Conservation (phyloP, 2,329 filamentous ascomycete genomes). For the Lasiodiplodia hormozganensis region DNA sequence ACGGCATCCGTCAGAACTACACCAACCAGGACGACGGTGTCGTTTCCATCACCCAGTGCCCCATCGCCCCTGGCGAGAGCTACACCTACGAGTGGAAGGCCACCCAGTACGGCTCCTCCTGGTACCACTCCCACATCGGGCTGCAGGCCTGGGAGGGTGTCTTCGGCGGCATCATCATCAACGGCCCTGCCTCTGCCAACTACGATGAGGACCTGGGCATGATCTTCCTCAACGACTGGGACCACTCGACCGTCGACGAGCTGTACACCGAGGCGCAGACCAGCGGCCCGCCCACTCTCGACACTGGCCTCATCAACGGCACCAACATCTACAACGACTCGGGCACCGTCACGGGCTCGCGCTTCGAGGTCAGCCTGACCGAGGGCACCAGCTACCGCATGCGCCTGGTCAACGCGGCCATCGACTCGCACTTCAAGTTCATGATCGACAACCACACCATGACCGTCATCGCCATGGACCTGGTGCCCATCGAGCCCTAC, state of each 20-base stretch:
- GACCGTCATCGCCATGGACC: slow-evolving; percentile 53
- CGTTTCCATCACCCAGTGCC: slow-evolving; percentile 52
- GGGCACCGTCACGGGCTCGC: slow-evolving; percentile 28
- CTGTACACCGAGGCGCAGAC: slow-evolving; percentile 15
- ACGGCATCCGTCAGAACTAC: slow-evolving; percentile 65
- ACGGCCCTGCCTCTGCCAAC: slow-evolving; percentile 46
- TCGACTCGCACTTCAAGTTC: slow-evolving; percentile 42
- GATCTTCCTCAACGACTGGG: slow-evolving; percentile 52
- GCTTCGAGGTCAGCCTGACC: slow-evolving; percentile 43
- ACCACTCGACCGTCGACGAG: slow-evolving; percentile 28
- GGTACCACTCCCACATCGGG: slow-evolving; percentile 41
- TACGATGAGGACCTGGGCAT: slow-evolving; percentile 51
- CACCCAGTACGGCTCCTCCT: slow-evolving; percentile 47
- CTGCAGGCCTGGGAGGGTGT: slow-evolving; percentile 47
- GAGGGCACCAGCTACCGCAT: slow-evolving; percentile 63
- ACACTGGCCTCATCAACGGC: slow-evolving; percentile 61
- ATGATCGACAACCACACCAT: slow-evolving; percentile 50
- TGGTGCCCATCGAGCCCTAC: slow-evolving; percentile 49
- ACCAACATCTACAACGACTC: slow-evolving; percentile 27
- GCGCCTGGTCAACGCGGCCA: slow-evolving; percentile 63
- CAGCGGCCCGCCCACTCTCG: slow-evolving; percentile 42
- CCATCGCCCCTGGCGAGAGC: slow-evolving; percentile 33
- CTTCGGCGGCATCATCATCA: slow-evolving; percentile 43
- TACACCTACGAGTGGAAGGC: slow-evolving; percentile 63
- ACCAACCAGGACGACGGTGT: slow-evolving; percentile 66